A percentile compares a stretch with the other conserved stretches of the same genome.
phyloP scores from a whole-genome alignment of 2,329 filamentous ascomycete genomes.

The Diplodia seriata region DNA sequence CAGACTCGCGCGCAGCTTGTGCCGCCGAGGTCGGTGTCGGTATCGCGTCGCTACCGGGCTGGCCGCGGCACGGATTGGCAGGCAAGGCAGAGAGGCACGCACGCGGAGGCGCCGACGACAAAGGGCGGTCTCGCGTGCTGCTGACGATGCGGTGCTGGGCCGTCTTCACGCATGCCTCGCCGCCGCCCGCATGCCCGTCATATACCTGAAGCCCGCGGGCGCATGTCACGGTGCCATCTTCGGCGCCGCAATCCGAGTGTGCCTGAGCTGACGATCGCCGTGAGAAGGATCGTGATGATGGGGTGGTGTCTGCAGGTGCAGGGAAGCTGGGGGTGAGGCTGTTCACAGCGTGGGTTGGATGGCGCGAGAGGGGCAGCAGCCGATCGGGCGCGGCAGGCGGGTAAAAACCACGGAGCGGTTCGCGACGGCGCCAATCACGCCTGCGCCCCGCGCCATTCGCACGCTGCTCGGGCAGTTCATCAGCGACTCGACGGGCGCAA shows the following conservation, averaged over 20 bases:
- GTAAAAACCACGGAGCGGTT: conserved; percentile 23
- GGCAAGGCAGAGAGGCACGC: conserved; percentile 15
- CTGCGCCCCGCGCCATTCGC: conserved; percentile 6
- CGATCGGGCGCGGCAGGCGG: conserved; percentile 25
- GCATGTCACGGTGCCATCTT: conserved; percentile 14
- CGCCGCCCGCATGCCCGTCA: conserved; percentile 3
- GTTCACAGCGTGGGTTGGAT: conserved; percentile 14
- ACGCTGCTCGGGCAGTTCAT: background rate
- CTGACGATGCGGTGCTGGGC: conserved; percentile 13
- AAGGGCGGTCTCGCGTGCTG: conserved; percentile 17
- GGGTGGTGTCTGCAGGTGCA: conserved; percentile 12
- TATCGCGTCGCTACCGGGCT: conserved; percentile 4
- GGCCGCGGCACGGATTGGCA: conserved; percentile 5
- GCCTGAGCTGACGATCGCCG: conserved; percentile 20
- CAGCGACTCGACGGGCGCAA: background rate
- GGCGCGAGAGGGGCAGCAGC: conserved; percentile 23
- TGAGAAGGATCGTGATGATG: conserved; percentile 14
- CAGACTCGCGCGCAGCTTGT: conserved; percentile 6
- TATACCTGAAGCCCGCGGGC: conserved; percentile 14
- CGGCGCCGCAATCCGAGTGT: background rate
- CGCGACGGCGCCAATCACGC: conserved; percentile 4
- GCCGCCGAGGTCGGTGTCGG: conserved; percentile 1
- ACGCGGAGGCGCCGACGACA: conserved; percentile 25
- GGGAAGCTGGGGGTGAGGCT: conserved; percentile 16
- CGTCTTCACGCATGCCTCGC: conserved; percentile 21